Conservation (phyloP, 2,329 filamentous ascomycete genomes). For the Diaporthe citrichinensis region DNA sequence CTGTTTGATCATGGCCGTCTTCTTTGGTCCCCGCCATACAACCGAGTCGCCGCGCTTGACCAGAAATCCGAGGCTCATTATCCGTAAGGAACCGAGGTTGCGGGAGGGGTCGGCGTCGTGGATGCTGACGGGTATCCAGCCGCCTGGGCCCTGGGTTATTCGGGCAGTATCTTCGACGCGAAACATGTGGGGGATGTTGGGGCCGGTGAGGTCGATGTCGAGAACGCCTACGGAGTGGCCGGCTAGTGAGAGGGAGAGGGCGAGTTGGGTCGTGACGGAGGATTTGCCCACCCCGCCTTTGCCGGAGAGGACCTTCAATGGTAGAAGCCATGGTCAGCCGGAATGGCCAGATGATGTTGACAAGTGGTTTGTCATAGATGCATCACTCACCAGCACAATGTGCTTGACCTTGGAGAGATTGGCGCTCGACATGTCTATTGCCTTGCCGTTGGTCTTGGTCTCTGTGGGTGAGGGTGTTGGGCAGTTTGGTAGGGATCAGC, state of each 20-base stretch:
- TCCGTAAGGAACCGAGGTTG: constrained; percentile 76
- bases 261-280: constrained; percentile 96
- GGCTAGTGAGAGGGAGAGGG: constrained; percentile 86
- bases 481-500: neutral
- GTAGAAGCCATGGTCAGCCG: constrained; percentile 34
- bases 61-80: constrained; percentile 95
- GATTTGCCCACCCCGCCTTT: constrained; percentile 99
- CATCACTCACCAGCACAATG: constrained; percentile 73
- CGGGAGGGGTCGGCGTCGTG: constrained; percentile 71
- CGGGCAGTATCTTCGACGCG: constrained; percentile 85
- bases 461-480: neutral
- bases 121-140: constrained; percentile 92
- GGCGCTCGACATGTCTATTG: constrained; percentile 64
- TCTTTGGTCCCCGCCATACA: constrained; percentile 98
- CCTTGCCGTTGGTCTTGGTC: neutral
- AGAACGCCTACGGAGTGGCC: constrained; percentile 94
- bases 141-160: constrained; percentile 90
- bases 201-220: constrained; percentile 95
- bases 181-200: constrained; percentile 95
- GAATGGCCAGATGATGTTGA: neutral
- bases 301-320: constrained; percentile 81
- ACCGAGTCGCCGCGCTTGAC: constrained; percentile 90
- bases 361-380: neutral
- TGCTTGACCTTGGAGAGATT: constrained; percentile 77
- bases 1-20: constrained; percentile 98